Conservation (phyloP, 2,329 filamentous ascomycete genomes). For the Arthrobotrys sinensis region DNA sequence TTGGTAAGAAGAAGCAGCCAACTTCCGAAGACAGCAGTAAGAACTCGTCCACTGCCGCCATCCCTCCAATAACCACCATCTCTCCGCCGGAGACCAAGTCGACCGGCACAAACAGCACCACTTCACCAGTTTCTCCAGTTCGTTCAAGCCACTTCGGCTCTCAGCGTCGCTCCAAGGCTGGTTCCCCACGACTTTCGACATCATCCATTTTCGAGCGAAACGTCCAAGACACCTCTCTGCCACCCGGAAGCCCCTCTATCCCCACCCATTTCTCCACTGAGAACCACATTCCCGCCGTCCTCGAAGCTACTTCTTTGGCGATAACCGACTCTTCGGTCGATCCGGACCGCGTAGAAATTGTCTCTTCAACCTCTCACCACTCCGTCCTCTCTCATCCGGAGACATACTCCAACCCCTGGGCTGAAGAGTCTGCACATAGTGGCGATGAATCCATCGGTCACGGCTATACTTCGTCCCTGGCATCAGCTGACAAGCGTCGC, state of each 20-base stretch:
- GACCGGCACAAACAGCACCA: conserved; percentile 53
- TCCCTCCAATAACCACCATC: conserved; percentile 68
- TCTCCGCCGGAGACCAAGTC: conserved; percentile 52
- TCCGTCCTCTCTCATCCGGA: conserved; percentile 51
- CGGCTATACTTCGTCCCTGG: conserved; percentile 42
- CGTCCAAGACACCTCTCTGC: conserved; percentile 74
- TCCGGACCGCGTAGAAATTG: conserved; percentile 91
- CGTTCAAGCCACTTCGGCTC: conserved; percentile 71
- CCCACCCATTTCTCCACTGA: conserved; percentile 94
- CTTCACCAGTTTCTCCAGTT: conserved; percentile 75
- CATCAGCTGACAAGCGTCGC: conserved; percentile 71
- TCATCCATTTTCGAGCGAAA: conserved; percentile 87
- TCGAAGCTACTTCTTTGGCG: conserved; percentile 91
- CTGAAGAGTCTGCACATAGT: conserved; percentile 56
- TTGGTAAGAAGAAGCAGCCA: conserved; percentile 76
- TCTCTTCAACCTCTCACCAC: conserved; percentile 75
- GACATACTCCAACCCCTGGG: conserved; percentile 51
- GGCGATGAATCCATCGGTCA: conserved; percentile 61
- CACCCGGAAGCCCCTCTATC: conserved; percentile 82
- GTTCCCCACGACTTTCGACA: conserved; percentile 70
- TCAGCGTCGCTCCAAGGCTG: conserved; percentile 57
- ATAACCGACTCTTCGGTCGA: conserved; percentile 89
- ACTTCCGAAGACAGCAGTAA: conserved; percentile 66
- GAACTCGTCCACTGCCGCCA: conserved; percentile 64
- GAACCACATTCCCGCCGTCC: conserved; percentile 90